These are phyloP conservation scores for Chlorella vulgaris DNA, from an alignment of 139 green algal species.

Conservation along the genomic window DNA sequence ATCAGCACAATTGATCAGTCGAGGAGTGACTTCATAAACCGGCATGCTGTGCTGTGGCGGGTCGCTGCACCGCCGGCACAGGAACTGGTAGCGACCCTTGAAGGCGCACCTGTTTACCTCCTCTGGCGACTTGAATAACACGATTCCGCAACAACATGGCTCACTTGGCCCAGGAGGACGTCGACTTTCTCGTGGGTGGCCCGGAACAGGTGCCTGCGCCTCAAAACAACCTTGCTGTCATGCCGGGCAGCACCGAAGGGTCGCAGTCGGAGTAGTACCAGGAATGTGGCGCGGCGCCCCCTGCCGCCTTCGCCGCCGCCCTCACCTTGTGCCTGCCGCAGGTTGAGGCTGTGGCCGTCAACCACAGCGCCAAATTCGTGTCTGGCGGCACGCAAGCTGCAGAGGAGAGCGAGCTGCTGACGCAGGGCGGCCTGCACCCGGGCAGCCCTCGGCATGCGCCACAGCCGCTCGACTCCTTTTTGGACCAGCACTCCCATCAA, in stretches of 20 bases:
- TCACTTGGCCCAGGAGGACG: neutral
- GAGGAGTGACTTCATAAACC: no score
- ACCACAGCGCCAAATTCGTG: neutral
- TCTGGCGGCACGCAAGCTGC: neutral
- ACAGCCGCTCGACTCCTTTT: no score
- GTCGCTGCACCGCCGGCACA: no score
- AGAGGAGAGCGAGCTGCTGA: conserved; percentile 1
- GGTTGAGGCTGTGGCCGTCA: neutral
- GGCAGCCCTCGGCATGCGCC: neutral
- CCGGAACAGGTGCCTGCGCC: neutral
- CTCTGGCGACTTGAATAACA: no score
- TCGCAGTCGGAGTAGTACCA: neutral
- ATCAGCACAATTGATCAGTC: no score
- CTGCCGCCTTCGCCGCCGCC: neutral
- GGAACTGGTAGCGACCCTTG: no score
- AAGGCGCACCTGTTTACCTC: no score
- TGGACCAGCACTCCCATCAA: no score
- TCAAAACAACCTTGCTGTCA: neutral
- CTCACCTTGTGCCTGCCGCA: neutral
- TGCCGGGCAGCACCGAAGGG: neutral
- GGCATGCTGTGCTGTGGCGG: no score
- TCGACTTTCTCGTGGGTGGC: neutral
- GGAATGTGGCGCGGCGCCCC: neutral
- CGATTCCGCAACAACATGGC: no score
- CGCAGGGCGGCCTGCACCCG: neutral